Evolutionary conservation across 164 flowering plant species (phyloP).

Genomic region (Buxus sempervirens): DNA sequence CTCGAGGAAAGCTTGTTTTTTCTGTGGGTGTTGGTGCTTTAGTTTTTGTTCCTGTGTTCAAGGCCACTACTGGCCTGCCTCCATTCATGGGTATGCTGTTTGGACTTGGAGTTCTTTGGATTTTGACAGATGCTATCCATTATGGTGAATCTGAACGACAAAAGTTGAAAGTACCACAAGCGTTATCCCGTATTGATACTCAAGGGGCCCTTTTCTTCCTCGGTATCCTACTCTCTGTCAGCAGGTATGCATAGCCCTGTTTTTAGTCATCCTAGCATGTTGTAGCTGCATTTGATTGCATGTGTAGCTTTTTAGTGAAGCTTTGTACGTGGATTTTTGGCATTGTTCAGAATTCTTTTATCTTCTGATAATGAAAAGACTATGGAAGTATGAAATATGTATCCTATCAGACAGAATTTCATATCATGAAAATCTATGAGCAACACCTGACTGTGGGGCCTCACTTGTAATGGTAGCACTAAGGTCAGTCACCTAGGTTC

Average conservation of each 20-base stretch:
- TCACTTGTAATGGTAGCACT: too few relatives aligned
- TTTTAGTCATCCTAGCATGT: background rate
- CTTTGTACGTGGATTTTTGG: background rate
- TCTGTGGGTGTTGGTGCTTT: constrained; percentile 87
- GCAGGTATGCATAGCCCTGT: constrained; percentile 53
- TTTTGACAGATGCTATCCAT: constrained; percentile 96
- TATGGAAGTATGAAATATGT: too few relatives aligned
- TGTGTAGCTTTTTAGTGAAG: background rate
- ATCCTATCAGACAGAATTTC: too few relatives aligned
- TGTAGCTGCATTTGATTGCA: background rate
- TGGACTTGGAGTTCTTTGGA: constrained; percentile 97
- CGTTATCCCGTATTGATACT: constrained; percentile 92
- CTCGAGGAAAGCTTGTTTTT: constrained; percentile 90
- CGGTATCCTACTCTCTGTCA: constrained; percentile 89
- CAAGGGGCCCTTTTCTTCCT: constrained; percentile 97
- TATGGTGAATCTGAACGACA: constrained; percentile 93
- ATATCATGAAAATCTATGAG: too few relatives aligned
- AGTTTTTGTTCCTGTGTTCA: constrained; percentile 93
- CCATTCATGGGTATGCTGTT: constrained; percentile 94
- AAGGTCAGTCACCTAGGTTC: too few relatives aligned
- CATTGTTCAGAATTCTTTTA: background rate
- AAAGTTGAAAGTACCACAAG: constrained; percentile 88
- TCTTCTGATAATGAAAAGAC: too few relatives aligned
- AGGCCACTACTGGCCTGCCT: constrained; percentile 90
- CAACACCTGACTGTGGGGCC: too few relatives aligned